phyloP scores from a whole-genome alignment of 1,139 yeast species.

The Kazachstania sp. region DNA sequence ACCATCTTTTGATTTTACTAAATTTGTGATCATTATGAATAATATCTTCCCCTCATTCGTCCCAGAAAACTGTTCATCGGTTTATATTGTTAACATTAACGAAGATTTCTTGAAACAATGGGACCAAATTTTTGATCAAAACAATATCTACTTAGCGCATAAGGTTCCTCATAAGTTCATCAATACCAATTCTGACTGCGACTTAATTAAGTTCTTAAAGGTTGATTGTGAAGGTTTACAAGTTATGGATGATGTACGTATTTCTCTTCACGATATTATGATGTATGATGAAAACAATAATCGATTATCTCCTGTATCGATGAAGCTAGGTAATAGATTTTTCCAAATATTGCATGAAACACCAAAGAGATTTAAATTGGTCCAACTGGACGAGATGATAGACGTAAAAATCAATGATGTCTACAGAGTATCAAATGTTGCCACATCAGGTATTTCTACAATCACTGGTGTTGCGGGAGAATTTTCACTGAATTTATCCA shows the following conservation, averaged over 20 bases:
- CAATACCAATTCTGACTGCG: conserved; percentile 43
- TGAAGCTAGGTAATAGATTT: conserved; percentile 65
- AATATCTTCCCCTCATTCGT: conserved; percentile 41
- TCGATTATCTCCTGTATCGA: conserved; percentile 45
- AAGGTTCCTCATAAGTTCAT: conserved; percentile 27
- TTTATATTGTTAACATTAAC: conserved; percentile 58
- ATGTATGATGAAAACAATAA: conserved; percentile 38
- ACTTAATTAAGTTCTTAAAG: conserved; percentile 43
- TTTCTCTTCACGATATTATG: conserved; percentile 32
- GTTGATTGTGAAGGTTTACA: conserved; percentile 36
- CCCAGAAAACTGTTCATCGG: conserved; percentile 45
- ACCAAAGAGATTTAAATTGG: conserved; percentile 34
- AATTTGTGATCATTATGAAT: conserved; percentile 31
- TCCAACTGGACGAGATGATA: conserved; percentile 20
- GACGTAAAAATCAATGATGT: conserved; percentile 44
- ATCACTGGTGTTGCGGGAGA: conserved; percentile 45
- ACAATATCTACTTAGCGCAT: conserved; percentile 15
- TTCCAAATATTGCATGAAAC: conserved; percentile 45
- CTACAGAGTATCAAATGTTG: conserved; percentile 43
- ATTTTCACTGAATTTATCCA: conserved; percentile 48
- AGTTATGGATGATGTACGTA: conserved; percentile 47
- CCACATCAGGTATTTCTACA: conserved; percentile 45
- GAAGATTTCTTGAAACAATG: conserved; percentile 35
- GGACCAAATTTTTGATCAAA: conserved; percentile 20
- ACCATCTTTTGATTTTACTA: conserved; percentile 16